These are phyloP conservation scores for Carallia pectinifolia DNA, from an alignment of 345 rosid genomes.

Conservation along the genomic window DNA sequence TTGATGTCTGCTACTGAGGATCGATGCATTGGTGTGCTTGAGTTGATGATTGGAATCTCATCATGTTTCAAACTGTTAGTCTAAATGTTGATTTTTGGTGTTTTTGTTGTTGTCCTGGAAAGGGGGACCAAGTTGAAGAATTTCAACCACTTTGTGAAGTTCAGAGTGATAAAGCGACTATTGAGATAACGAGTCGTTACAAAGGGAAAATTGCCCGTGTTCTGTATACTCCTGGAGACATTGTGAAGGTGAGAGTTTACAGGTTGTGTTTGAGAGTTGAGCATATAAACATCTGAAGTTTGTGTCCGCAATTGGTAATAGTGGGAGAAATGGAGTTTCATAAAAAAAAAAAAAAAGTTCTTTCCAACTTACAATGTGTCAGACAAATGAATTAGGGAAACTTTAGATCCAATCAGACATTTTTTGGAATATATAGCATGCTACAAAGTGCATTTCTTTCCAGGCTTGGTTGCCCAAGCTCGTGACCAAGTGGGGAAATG, in stretches of 20 bases:
- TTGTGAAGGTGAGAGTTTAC: slow-evolving; percentile 63
- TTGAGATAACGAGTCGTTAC: slow-evolving; percentile 93
- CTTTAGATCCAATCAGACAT: background rate
- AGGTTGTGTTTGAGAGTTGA: background rate
- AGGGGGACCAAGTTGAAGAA: slow-evolving; percentile 89
- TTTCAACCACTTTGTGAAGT: slow-evolving; percentile 97
- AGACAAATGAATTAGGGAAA: background rate
- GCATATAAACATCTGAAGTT: background rate
- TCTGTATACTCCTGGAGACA: slow-evolving; percentile 66
- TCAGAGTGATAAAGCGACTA: slow-evolving; percentile 96
- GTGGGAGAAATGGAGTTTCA: background rate
- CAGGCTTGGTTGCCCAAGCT: background rate
- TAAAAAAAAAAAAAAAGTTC: background rate
- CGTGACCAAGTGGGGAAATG: too few species aligned
- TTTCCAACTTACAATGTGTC: background rate
- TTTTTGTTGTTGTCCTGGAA: slow-evolving; percentile 19
- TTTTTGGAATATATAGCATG: background rate
- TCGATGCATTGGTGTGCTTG: too few species aligned
- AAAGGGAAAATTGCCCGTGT: slow-evolving; percentile 67
- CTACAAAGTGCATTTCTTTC: background rate
- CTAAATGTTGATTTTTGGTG: too few species aligned
- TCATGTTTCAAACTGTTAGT: background rate
- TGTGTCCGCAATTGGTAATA: background rate
- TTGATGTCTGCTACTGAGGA: too few species aligned
- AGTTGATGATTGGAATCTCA: too few species aligned